Evolutionary conservation across 805 yeast genomes (phyloP).

Genomic region (Metschnikowia colocasiae): DNA sequence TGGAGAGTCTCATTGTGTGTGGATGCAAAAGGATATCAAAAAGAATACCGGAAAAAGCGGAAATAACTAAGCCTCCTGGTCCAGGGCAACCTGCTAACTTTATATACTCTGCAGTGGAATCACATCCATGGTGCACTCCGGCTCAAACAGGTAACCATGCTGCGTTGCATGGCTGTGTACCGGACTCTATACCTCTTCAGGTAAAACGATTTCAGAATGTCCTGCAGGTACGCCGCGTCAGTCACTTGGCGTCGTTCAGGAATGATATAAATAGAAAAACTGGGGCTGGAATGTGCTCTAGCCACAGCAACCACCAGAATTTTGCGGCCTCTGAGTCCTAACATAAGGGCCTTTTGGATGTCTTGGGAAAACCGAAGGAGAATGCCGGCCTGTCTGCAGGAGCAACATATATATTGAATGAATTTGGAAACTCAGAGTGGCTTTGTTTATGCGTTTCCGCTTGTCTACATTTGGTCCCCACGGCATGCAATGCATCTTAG

Average conservation of each 20-base stretch:
- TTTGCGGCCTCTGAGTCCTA: too few species aligned
- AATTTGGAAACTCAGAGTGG: too few species aligned
- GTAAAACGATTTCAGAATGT: neutral
- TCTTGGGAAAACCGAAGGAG: neutral
- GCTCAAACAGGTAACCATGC: constrained; percentile 1
- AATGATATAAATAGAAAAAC: neutral
- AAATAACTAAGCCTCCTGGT: too few species aligned
- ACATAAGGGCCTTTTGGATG: too few species aligned
- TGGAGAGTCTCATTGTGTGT: constrained; percentile 19
- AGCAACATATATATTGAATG: too few species aligned
- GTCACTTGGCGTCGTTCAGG: constrained; percentile 1
- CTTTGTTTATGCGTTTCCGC: too few species aligned
- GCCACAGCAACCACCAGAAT: neutral
- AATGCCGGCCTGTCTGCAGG: neutral
- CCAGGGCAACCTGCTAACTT: neutral
- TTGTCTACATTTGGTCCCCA: too few species aligned
- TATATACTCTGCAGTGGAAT: neutral
- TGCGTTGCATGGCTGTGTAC: neutral
- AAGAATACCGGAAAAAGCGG: neutral
- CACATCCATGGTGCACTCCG: neutral
- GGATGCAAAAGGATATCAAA: neutral
- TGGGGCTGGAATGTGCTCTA: neutral
- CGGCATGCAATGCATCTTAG: too few species aligned
- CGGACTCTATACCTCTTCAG: neutral
- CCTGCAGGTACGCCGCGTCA: neutral